A percentile compares a stretch with the other conserved stretches of the same genome.
Conservation (phyloP, 805 yeast genomes). For the Blastobotrys mokoenaii region DNA sequence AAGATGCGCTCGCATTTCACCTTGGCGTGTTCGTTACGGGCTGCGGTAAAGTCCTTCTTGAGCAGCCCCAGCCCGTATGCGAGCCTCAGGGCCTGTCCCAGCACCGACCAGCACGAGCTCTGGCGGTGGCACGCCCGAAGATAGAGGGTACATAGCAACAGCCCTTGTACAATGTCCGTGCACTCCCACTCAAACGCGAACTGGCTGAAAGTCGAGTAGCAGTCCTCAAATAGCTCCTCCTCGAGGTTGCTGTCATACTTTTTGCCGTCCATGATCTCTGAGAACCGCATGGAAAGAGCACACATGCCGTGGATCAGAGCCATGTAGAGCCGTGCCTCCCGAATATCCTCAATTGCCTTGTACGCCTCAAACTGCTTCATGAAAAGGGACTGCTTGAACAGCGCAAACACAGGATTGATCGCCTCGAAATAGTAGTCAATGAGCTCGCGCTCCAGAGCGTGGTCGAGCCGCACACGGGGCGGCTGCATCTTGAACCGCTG, state of each 20-base stretch:
- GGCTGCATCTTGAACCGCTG: slow-evolving; percentile 17
- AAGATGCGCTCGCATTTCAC: slow-evolving; percentile 44
- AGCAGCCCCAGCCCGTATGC: slow-evolving; percentile 38
- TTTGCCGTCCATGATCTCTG: slow-evolving; percentile 31
- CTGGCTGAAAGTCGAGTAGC: slow-evolving; percentile 32
- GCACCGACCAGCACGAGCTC: slow-evolving; percentile 34
- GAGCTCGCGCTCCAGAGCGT: slow-evolving; percentile 21
- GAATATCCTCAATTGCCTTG: slow-evolving; percentile 19
- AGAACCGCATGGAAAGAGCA: slow-evolving; percentile 44
- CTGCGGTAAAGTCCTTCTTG: slow-evolving; percentile 17
- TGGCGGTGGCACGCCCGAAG: slow-evolving; percentile 39
- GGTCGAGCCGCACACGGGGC: slow-evolving; percentile 21
- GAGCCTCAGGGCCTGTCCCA: slow-evolving; percentile 38
- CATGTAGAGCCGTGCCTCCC: slow-evolving; percentile 34
- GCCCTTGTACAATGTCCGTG: slow-evolving; percentile 41
- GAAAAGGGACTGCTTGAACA: slow-evolving; percentile 47
- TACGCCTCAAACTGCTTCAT: slow-evolving; percentile 38
- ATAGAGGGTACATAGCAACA: slow-evolving; percentile 40
- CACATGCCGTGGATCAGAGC: slow-evolving; percentile 43
- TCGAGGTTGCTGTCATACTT: slow-evolving; percentile 27
- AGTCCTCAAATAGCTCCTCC: slow-evolving; percentile 35
- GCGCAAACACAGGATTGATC: slow-evolving; percentile 45
- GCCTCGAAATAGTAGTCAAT: slow-evolving; percentile 37
- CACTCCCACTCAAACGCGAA: slow-evolving; percentile 46
- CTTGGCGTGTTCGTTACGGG: slow-evolving; percentile 28